Evolutionary conservation across 495 filamentous ascomycete species (phyloP), one percentile per base, ranked within the genome.

Genomic region (Aspergillus ostianus): DNA sequence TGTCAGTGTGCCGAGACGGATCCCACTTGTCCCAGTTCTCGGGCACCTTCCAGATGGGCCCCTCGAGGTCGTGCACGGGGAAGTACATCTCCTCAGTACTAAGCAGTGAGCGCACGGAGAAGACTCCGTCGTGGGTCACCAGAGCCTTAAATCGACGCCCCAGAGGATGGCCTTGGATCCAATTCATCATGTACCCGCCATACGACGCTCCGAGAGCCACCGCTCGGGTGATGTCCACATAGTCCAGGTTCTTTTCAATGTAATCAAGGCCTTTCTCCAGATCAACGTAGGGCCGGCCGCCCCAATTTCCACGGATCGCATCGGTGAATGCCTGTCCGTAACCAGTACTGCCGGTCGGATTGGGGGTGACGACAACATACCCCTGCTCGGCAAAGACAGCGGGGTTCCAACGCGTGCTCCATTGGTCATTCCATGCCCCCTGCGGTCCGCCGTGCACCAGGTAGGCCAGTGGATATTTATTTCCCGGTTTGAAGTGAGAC

Each of bases 331-430:
- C 77, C 73, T 93, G 91, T 5, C 92, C 92, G 62, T 95, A 96
- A 1, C 90, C 88, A 18, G 91, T 93, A 61, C 85, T 89, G 10
- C 92, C 92, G 0, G 91, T 95, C 10, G 92, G 92, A 65, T 97
- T 96, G 7, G 92, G 91, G n/a, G 84, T 82, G 20, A 97, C 84
- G 10, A 91, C 90, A 13, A 96, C 85, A 61, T 95, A 96, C 13
- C 92, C 93, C 67, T 95, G 90, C 70, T 96, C 92, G 4, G 93
- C 92, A 68, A 93, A 96, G 5, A 95, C 82, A 7, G 90, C 91
- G 0, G 90, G 91, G 61, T 97, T 97, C 93, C 93, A 96, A 17
- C 93, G 80, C 0, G 90, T 96, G 59, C 83, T 88, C 92, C 92
- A 96, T 29, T 83, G 75, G 67, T 96, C 90, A 6, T 79, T 82